Conservation (phyloP, 169 alveolate species). For the Plasmodium chabaudi region DNA sequence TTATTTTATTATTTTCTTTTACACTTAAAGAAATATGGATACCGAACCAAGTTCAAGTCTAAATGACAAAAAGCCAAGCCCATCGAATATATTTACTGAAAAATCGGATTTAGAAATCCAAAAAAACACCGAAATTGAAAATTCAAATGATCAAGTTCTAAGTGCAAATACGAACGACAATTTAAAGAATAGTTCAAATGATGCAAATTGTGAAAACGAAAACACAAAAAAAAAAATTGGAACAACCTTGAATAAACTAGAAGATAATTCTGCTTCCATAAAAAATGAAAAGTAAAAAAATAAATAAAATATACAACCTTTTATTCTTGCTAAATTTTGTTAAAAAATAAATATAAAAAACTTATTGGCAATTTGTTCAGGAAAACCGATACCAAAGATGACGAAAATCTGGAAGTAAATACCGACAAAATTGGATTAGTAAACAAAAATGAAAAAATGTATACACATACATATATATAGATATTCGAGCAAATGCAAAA, state of each 20-base stretch:
- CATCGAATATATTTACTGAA: slow-evolving; percentile 18
- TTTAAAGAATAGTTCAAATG: slow-evolving; percentile 2
- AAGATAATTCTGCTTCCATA: slow-evolving; percentile 1
- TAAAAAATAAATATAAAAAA: background rate
- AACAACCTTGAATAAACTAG: slow-evolving; percentile 25
- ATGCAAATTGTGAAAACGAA: slow-evolving; percentile 23
- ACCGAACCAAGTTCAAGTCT: slow-evolving; percentile 10
- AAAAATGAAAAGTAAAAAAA: slow-evolving; percentile 24
- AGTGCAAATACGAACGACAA: slow-evolving; percentile 13
- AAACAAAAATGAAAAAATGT: background rate
- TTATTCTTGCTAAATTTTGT: no score
- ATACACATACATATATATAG: background rate
- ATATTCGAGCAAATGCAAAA: background rate
- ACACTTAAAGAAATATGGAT: slow-evolving; percentile 16
- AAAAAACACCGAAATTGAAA: background rate
- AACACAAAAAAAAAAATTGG: slow-evolving; percentile 38
- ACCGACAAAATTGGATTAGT: background rate
- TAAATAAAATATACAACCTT: background rate
- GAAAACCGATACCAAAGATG: no score
- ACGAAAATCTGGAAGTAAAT: background rate
- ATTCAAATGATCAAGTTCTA: background rate
- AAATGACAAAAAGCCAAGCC: slow-evolving; percentile 49
- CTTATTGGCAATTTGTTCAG: background rate
- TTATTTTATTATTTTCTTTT: no score
- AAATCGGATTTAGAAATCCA: background rate